Evolutionary conservation across 768 basidiomycete genomes (phyloP), one percentile per base, ranked within the genome.

Genomic region (Suillus lakei): DNA sequence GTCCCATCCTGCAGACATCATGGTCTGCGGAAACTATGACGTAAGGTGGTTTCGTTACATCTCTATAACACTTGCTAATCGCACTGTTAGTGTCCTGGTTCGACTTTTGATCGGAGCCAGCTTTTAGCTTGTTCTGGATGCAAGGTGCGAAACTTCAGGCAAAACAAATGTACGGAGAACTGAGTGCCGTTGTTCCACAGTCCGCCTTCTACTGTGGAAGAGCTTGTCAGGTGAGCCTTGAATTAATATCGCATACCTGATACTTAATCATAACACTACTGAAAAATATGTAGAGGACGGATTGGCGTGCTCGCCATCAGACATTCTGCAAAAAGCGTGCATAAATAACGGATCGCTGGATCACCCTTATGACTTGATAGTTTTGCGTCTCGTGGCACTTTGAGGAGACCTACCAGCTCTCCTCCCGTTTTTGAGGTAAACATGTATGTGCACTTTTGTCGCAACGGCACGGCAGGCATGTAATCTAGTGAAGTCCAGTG

Each of bases 271-370:
- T 26, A 18, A 21, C 2, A n/a, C 13, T 50, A 50, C 26, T n/a
- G 21, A 13, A 55, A 21, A 15, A 55, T 4, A 28, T 18, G 34
- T 36, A 77, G 75, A 51, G 13, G 10, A 60, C 56, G 5, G 77
- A 79, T 51, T 76, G 77, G 78, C 72, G 70, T 9, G 13, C 6
- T 44, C 72, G 73, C 28, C 77, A 78, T 66, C 76, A 76, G 68
- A 54, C 65, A 36, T 74, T 70, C 39, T 79, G 78, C 68, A 70
- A 69, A 38, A 63, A 50, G 30, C 26, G 53, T 39, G 18, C 51
- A 16, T 53, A 30, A 53, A n/a, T n/a, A n/a, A 30, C 15, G 15
- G 28, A 36, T 62, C 26, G 60, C 5, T n/a, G 3, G n/a, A n/a
- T 36, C 32, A n/a, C 21, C 26, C 21, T 55, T 13, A 4, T 8